Conservation (phyloP, 2,329 filamentous ascomycete species). For the Cercospora beticola region DNA sequence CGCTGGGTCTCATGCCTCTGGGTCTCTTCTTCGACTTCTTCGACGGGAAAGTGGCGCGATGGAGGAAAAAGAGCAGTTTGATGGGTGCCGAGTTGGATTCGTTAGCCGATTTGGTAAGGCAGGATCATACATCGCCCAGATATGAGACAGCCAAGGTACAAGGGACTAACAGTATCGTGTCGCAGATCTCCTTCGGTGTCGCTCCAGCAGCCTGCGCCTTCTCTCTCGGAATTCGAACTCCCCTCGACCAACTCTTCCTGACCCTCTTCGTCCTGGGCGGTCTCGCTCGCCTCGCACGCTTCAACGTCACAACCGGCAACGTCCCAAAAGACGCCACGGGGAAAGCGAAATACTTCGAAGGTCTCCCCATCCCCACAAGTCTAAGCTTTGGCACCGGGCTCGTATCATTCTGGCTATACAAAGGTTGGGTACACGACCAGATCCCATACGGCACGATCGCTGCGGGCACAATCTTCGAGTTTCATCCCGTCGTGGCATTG, state of each 20-base stretch:
- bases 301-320: slow-evolving; percentile 90
- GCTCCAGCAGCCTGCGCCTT: slow-evolving; percentile 86
- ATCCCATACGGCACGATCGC: slow-evolving; percentile 74
- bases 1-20: slow-evolving; percentile 84
- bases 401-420: slow-evolving; percentile 86
- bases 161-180: neutral
- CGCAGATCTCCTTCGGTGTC: slow-evolving; percentile 89
- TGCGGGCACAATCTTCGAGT: slow-evolving; percentile 68
- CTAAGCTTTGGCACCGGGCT: slow-evolving; percentile 69
- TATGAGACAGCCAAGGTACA: neutral
- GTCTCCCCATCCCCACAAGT: slow-evolving; percentile 91
- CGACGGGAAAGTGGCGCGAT: slow-evolving; percentile 93
- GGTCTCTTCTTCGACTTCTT: slow-evolving; percentile 97
- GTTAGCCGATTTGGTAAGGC: slow-evolving; percentile 79
- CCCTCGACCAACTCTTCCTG: slow-evolving; percentile 76
- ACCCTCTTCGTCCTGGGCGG: slow-evolving; percentile 93
- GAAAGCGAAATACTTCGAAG: slow-evolving; percentile 95
- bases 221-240: slow-evolving; percentile 80
- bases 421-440: slow-evolving; percentile 74
- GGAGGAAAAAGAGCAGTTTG: slow-evolving; percentile 93
- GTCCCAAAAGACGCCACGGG: slow-evolving; percentile 89
- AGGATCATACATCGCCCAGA: neutral
- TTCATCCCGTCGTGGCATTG: slow-evolving; percentile 77
- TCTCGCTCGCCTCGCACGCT: slow-evolving; percentile 87
- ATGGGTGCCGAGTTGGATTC: slow-evolving; percentile 99